Base-by-base conservation (phyloP, 805 yeast species). In the Candida palmyrensis region DNA sequence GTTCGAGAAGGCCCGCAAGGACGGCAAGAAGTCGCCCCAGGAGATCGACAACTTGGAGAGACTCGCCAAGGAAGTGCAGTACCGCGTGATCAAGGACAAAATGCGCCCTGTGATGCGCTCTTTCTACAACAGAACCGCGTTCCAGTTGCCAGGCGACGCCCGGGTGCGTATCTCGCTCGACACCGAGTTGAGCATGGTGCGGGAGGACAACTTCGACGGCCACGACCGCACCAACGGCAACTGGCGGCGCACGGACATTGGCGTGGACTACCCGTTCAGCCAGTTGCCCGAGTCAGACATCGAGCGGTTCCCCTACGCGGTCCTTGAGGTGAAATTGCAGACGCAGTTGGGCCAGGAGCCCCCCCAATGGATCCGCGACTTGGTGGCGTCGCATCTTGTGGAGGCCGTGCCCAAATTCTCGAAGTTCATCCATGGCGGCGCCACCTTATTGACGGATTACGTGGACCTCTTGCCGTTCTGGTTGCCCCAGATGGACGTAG, bases 311-410 rank as follows among this genome's bases (percentile, higher is more conserved):
- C 98, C 98, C 3, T 92, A 92, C 58, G 98, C 98, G 1, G 96
- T 92, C 26, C 70, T 92, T 47, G 99, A 92, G 66, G 98, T 92
- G 39, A 92, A 92, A 62, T 72, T 92, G 43, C 98, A 92, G 62
- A 92, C 99, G 3, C 97, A 92, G 67, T 53, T 92, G 62, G 98
- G 98, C 36, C 99, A 92, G 63, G 98, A 92, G 59, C 98, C 99
- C 18, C 98, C 99, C 7, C 80, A 75, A 41, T 92, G 99, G 99
- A 95, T 92, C 30, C 75, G 92, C 45, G 96, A 90, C 44, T 73
- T 92, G 57, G 89, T 90, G 22, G 67, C 89, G 0, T 82, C 94
- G 18, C 98, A 92, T 59, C 69, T 92, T 32, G 99, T 92, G 26
- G 98, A 92, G 62, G 97, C 97, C 1, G 96, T 92, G 27, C 98